Evolutionary conservation across 75 land plant species (phyloP), one percentile per base, ranked within the genome.

Genomic region (Pinus taeda): DNA sequence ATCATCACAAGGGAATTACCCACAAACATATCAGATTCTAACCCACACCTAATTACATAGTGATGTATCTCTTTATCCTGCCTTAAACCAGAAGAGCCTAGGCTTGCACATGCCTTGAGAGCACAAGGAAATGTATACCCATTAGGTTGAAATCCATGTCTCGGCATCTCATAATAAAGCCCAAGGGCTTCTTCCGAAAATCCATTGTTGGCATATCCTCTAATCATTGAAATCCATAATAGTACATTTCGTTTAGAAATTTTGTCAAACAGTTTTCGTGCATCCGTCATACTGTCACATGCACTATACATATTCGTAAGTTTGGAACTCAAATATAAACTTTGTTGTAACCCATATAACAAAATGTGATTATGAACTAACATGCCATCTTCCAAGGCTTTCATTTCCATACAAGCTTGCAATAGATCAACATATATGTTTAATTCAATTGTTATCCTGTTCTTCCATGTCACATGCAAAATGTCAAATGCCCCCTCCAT

Each of bases 41-140:
- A 15, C 53, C 91, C 89, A 3, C 57, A 76, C 20, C 84, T 77
- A 58, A 82, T 29, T 21, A 81, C 81, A 83, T 85, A 85, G 6
- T 81, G 92, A 65, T 91, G 94, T 30, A 94, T 73, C 64, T 89
- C 76, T 75, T 88, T 85, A 3, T 91, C 95, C 26, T 81, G 13
- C 2, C n/a, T 56, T 39, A 93, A 49, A 63, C 77, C 77, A 13
- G 89, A 87, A 73, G 22, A 8, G 55, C 26, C 21, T 3, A 86
- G 18, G 12, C 85, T 84, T 12, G 78, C 83, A 49, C 93, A 93
- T 20, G 93, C 93, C 60, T 88, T 86, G 6, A 93, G 59, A 56
- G 75, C 95, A 0, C 88, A 78, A 1, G 89, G 89, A 64, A 88
- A 93, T 5, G 93, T 84, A 81, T 71, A 84, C 37, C 36, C 17